phyloP scores from a whole-genome alignment of 2,329 filamentous ascomycete species.

The Trichoderma asperellum region DNA sequence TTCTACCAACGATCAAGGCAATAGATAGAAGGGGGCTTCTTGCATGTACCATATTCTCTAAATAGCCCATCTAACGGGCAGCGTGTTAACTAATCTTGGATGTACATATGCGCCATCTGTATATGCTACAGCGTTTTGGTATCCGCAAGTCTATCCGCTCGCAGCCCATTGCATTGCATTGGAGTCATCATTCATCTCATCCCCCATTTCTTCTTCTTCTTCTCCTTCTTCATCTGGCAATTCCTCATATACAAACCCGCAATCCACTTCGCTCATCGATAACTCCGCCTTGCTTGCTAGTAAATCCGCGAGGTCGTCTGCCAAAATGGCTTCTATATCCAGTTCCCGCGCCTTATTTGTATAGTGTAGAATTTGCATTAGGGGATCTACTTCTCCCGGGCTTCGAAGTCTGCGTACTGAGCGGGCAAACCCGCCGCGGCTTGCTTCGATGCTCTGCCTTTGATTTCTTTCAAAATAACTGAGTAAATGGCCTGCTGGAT shows the following conservation, averaged over 20 bases:
- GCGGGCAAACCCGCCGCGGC: constrained; percentile 34
- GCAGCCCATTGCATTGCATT: not conserved
- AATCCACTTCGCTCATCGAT: constrained; percentile 40
- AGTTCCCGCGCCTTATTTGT: constrained; percentile 40
- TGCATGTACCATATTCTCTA: not conserved
- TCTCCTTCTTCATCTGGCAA: constrained; percentile 18
- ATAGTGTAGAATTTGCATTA: constrained; percentile 32
- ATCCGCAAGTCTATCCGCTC: not conserved
- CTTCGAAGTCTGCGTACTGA: constrained; percentile 37
- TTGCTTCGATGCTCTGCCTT: constrained; percentile 44
- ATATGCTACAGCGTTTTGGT: not conserved
- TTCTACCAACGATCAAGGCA: not conserved
- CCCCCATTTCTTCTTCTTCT: not conserved
- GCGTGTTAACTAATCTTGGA: not conserved
- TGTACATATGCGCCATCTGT: not conserved
- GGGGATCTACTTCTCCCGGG: constrained; percentile 28
- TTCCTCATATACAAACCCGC: constrained; percentile 43
- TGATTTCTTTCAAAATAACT: constrained; percentile 50
- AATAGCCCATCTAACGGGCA: not conserved
- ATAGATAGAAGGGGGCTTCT: not conserved
- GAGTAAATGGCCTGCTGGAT: constrained; percentile 51
- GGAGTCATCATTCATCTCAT: not conserved
- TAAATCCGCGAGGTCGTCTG: constrained; percentile 30
- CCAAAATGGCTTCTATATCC: constrained; percentile 33
- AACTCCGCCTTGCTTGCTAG: constrained; percentile 38